phyloP scores from a whole-genome alignment of 2,329 filamentous ascomycete species.

The Talaromyces verruculosus region DNA sequence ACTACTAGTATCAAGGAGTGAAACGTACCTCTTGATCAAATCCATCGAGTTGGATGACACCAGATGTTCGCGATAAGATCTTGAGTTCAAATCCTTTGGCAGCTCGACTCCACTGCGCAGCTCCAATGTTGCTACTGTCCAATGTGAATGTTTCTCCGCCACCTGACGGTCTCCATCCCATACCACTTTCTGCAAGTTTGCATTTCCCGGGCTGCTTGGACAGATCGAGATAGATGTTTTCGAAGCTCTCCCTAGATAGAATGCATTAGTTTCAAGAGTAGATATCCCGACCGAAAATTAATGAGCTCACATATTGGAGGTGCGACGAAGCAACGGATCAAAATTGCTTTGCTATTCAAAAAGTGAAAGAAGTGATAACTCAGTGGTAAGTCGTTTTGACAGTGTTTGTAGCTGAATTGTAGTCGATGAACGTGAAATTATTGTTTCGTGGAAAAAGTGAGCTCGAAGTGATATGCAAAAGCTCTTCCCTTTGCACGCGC shows the following conservation, averaged over 20 bases:
- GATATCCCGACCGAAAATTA: background rate
- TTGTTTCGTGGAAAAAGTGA: background rate
- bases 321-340: constrained; percentile 21
- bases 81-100: constrained; percentile 92
- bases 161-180: constrained; percentile 89
- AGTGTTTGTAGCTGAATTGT: background rate
- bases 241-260: constrained; percentile 76
- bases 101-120: constrained; percentile 91
- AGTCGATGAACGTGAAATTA: background rate
- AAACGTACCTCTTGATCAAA: constrained; percentile 76
- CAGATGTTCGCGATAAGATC: constrained; percentile 78
- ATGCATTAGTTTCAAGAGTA: constrained; percentile 7
- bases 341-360: background rate
- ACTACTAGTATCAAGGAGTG: background rate
- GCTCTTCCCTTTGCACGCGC: constrained; percentile 14
- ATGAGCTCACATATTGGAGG: constrained; percentile 38
- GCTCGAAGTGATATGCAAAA: constrained; percentile 7
- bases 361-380: too few relatives aligned
- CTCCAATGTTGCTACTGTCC: constrained; percentile 78
- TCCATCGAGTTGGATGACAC: constrained; percentile 89
- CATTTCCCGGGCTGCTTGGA: constrained; percentile 91
- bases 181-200: constrained; percentile 87
- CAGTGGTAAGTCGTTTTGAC: background rate
- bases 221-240: constrained; percentile 93
- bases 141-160: constrained; percentile 93